phyloP scores from a whole-genome alignment of 2,329 filamentous ascomycete genomes.

The Hymenoscyphus repandus region DNA sequence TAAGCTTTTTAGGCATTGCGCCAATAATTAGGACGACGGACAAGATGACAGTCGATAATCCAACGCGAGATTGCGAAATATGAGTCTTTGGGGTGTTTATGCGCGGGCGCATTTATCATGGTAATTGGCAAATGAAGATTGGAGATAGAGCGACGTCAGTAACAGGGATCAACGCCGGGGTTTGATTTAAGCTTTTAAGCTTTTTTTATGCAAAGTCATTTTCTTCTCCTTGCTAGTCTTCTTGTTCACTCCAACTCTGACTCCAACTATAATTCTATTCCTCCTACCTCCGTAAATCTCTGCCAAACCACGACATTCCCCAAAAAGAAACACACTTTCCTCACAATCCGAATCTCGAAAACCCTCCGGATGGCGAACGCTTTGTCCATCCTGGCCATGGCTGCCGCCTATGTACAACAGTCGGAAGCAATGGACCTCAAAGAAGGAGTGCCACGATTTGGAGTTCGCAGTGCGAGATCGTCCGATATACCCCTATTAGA shows the following conservation, averaged over 20 bases:
- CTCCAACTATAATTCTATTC: background rate
- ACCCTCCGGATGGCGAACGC: conserved; percentile 18
- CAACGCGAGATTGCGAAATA: background rate
- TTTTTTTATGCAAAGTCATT: conserved; percentile 1
- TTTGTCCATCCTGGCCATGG: conserved; percentile 25
- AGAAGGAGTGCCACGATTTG: conserved; percentile 15
- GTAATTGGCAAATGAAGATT: too few relatives aligned
- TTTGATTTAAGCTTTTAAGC: too few relatives aligned
- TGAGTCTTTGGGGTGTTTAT: background rate
- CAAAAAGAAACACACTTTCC: background rate
- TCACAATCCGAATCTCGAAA: background rate
- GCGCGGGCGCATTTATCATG: background rate
- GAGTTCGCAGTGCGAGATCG: conserved; percentile 21
- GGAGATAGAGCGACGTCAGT: background rate
- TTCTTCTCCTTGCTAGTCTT: background rate
- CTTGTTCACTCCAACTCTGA: background rate
- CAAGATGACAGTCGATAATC: background rate
- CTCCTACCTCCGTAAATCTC: background rate
- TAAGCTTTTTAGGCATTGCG: conserved; percentile 23
- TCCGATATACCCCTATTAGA: conserved; percentile 27
- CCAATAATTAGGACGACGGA: conserved; percentile 7
- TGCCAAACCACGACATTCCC: background rate
- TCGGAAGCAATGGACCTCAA: conserved; percentile 16
- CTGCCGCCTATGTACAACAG: conserved; percentile 25
- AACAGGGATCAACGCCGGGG: background rate